Conservation (phyloP, 495 filamentous ascomycete species). For the Podospora bellae-mahoneyi region DNA sequence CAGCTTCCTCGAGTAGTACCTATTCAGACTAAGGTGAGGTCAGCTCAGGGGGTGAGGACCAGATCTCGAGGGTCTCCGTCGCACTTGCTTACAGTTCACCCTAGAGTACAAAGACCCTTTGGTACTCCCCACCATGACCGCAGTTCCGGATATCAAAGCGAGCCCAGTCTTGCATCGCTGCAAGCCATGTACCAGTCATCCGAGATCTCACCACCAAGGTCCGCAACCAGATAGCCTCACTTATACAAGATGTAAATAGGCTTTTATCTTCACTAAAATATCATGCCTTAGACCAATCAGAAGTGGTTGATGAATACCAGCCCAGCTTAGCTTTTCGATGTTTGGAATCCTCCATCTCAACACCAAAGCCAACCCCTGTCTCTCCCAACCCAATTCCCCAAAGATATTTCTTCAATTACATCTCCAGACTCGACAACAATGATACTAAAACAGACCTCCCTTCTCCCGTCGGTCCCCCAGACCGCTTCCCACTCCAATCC, state of each 20-base stretch:
- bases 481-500: neutral
- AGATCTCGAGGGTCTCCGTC: neutral
- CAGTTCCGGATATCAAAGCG: neutral
- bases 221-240: neutral
- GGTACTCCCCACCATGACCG: neutral
- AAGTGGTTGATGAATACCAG: neutral
- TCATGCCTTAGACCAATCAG: neutral
- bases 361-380: neutral
- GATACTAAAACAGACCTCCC: neutral
- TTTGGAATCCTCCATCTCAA: neutral
- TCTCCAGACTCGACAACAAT: neutral
- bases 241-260: neutral
- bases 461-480: neutral
- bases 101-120: neutral
- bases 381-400: neutral
- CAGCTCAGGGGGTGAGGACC: neutral
- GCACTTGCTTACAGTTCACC: neutral
- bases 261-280: neutral
- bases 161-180: neutral
- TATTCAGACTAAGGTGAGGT: neutral
- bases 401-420: neutral
- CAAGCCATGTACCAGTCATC: neutral
- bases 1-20: neutral
- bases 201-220: neutral
- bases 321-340: neutral